phyloP scores from a whole-genome alignment of 1,139 yeast genomes.

The Geotrichum restrictum region DNA sequence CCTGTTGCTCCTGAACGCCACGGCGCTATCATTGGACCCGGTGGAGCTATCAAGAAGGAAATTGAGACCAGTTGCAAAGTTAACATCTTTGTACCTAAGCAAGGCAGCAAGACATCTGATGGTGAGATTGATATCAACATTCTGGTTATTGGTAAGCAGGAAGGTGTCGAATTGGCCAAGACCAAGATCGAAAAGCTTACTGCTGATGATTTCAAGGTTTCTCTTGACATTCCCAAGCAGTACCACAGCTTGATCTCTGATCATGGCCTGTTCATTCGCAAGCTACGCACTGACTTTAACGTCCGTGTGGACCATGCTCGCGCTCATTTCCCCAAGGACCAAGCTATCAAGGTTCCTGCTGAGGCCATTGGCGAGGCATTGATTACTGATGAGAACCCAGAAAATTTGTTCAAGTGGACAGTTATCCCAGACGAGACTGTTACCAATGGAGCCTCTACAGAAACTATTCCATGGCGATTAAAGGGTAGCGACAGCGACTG shows the following conservation, averaged over 20 bases:
- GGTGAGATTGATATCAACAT: slow-evolving; percentile 38
- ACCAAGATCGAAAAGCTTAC: slow-evolving; percentile 35
- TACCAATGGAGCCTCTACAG: slow-evolving; percentile 40
- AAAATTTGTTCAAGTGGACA: slow-evolving; percentile 32
- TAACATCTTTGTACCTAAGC: slow-evolving; percentile 59
- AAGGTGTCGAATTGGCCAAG: slow-evolving; percentile 37
- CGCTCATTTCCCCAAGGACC: slow-evolving; percentile 25
- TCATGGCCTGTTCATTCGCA: slow-evolving; percentile 62
- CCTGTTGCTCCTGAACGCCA: slow-evolving; percentile 73
- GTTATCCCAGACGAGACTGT: slow-evolving; percentile 27
- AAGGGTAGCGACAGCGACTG: slow-evolving; percentile 40
- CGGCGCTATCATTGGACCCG: slow-evolving; percentile 74
- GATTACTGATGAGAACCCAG: slow-evolving; percentile 25
- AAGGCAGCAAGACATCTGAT: slow-evolving; percentile 46
- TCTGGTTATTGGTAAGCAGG: slow-evolving; percentile 36
- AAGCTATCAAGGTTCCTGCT: slow-evolving; percentile 40
- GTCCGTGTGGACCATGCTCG: slow-evolving; percentile 66
- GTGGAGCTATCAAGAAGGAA: slow-evolving; percentile 69
- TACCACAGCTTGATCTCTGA: slow-evolving; percentile 63
- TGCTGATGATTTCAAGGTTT: slow-evolving; percentile 42
- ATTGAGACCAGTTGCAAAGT: slow-evolving; percentile 70
- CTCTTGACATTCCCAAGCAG: slow-evolving; percentile 54
- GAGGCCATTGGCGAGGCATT: slow-evolving; percentile 45
- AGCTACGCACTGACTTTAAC: slow-evolving; percentile 50
- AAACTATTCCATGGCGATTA: slow-evolving; percentile 41